Evolutionary conservation across 768 basidiomycete genomes (phyloP).

Genomic region (Rubroboletus satanas): DNA sequence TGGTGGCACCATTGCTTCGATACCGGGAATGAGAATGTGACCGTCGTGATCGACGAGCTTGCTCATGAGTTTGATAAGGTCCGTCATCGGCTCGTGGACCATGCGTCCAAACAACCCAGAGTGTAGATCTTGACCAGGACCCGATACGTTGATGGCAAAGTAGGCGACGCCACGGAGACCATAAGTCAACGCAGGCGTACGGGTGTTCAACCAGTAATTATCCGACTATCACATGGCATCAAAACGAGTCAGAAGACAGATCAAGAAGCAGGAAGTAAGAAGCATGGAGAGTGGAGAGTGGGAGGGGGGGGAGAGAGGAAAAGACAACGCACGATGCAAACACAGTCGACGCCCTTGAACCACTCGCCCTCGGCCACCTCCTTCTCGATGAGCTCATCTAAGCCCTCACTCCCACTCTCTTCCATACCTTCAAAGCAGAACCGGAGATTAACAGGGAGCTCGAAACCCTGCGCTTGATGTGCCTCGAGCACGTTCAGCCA

Average conservation of each 20-base stretch:
- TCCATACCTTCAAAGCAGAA: constrained; percentile 99
- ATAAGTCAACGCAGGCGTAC: constrained; percentile 79
- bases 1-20: constrained; percentile 78
- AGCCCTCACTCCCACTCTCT: constrained; percentile 86
- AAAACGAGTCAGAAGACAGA: background rate
- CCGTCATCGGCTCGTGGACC: constrained; percentile 92
- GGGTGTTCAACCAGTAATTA: constrained; percentile 90
- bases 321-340: constrained; percentile 72
- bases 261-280: background rate
- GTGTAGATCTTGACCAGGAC: constrained; percentile 85
- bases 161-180: constrained; percentile 87
- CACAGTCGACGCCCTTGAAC: constrained; percentile 86
- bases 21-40: constrained; percentile 84
- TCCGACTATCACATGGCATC: constrained; percentile 53
- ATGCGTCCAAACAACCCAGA: constrained; percentile 82
- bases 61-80: constrained; percentile 78
- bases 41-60: constrained; percentile 78
- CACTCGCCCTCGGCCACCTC: constrained; percentile 71
- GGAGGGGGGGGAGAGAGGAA: background rate
- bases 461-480: constrained; percentile 59
- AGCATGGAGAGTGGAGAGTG: background rate
- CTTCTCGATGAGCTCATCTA: constrained; percentile 78
- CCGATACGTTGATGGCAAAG: constrained; percentile 77
- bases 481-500: constrained; percentile 91
- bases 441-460: constrained; percentile 84